Evolutionary conservation across 2,329 filamentous ascomycete species (phyloP).

Genomic region (Scedosporium aurantiacum): DNA sequence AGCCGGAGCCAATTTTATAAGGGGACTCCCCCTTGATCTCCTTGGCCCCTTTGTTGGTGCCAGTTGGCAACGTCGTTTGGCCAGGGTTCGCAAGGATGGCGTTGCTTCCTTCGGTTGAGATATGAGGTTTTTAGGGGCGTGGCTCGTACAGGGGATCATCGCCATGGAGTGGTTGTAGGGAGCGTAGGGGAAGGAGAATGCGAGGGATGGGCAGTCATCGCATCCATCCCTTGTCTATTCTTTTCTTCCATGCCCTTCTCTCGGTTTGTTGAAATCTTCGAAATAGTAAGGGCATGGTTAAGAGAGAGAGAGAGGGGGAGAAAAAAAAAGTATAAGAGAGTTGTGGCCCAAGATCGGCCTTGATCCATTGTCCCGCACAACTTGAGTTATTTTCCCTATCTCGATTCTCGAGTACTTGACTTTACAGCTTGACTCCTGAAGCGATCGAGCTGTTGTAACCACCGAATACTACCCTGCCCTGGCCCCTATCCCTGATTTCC

Average conservation of each 20-base stretch:
- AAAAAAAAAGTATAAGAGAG: no score
- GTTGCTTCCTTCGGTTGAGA: background rate
- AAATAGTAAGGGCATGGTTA: no score
- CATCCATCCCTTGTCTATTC: background rate
- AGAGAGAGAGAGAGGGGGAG: no score
- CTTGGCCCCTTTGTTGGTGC: background rate
- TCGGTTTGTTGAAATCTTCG: background rate
- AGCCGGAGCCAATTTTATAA: background rate
- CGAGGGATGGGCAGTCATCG: background rate
- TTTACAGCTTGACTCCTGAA: no score
- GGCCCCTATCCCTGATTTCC: no score
- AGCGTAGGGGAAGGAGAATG: background rate
- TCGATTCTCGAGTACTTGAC: no score
- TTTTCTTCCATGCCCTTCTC: background rate
- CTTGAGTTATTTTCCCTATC: no score
- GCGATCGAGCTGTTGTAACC: no score
- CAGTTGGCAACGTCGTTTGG: background rate
- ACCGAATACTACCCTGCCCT: no score
- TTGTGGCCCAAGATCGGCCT: no score
- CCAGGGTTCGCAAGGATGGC: background rate
- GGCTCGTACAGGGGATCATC: background rate
- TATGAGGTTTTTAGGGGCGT: background rate
- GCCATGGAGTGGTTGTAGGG: background rate
- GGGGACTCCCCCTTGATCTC: background rate
- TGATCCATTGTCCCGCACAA: no score